Evolutionary conservation across 2,329 filamentous ascomycete genomes (phyloP).

Genomic region (Pleoardoris graminearum): DNA sequence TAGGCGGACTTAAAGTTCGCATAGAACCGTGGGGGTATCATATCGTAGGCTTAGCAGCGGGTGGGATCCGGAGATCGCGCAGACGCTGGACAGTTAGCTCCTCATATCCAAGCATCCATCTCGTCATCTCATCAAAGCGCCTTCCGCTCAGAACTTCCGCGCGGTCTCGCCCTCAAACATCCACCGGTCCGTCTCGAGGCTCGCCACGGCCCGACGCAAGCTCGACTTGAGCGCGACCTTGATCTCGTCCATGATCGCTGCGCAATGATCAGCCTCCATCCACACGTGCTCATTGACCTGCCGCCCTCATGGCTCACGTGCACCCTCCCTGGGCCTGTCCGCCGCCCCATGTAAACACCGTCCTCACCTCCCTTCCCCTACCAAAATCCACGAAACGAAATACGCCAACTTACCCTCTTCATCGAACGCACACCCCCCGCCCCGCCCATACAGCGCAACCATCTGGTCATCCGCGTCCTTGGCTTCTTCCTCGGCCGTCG

Average conservation of each 20-base stretch:
- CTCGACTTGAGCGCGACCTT: slow-evolving; percentile 61
- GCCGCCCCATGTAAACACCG: too few relatives aligned
- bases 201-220: slow-evolving; percentile 71
- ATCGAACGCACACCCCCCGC: not conserved
- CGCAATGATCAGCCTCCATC: slow-evolving; percentile 2
- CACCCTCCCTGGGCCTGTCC: too few relatives aligned
- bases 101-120: not conserved
- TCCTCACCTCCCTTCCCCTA: not conserved
- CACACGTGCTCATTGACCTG: not conserved
- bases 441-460: slow-evolving; percentile 27
- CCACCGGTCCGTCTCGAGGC: slow-evolving; percentile 83
- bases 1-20: not conserved
- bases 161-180: slow-evolving; percentile 74
- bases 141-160: not conserved
- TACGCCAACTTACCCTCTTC: slow-evolving; percentile 15
- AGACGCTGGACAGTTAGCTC: not conserved
- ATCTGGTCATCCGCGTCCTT: slow-evolving; percentile 39
- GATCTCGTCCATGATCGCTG: slow-evolving; percentile 43
- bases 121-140: not conserved
- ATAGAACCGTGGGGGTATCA: not conserved
- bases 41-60: not conserved
- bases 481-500: slow-evolving; percentile 31
- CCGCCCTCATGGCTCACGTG: too few relatives aligned
- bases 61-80: not conserved
- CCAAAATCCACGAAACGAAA: not conserved